Percentiles rank a stretch among this genome's conserved stretches.
phyloP scores from a whole-genome alignment of 2,329 filamentous ascomycete genomes.

The Calonectria fujianensis region DNA sequence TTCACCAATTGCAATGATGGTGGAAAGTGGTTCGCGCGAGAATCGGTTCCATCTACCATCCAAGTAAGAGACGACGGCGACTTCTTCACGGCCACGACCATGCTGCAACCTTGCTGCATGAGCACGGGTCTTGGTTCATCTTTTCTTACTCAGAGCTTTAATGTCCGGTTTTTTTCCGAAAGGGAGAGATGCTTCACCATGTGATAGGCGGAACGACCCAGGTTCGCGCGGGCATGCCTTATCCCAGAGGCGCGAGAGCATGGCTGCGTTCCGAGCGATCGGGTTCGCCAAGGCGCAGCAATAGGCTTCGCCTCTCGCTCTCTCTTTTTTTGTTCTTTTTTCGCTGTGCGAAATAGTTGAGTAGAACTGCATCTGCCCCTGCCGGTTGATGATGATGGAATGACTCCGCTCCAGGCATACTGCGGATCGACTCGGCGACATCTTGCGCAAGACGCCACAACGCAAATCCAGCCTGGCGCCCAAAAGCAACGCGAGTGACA shows the following conservation, averaged over 20 bases:
- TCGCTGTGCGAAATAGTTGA: neutral
- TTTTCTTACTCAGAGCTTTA: neutral
- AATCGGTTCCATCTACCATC: neutral
- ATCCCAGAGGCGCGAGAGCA: neutral
- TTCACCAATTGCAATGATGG: neutral
- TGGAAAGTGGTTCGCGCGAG: neutral
- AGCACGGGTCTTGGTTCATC: neutral
- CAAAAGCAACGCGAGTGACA: neutral
- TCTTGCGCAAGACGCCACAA: neutral
- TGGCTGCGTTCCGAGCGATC: neutral
- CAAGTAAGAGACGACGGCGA: neutral
- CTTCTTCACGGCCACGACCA: neutral
- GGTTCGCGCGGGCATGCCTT: neutral
- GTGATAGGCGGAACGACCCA: neutral
- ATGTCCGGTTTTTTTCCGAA: neutral
- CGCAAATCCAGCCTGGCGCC: neutral
- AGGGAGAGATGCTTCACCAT: too few species aligned
- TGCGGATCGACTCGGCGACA: slow-evolving; percentile 4
- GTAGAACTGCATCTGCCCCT: neutral
- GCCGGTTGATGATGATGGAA: neutral
- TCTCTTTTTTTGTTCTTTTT: too few species aligned
- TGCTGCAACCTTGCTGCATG: neutral
- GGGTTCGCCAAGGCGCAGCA: neutral
- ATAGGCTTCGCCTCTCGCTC: too few species aligned
- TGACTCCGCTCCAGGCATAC: neutral